These are phyloP conservation scores for Phoma sp. DNA, from an alignment of 2,329 filamentous ascomycete species.

Conservation along the genomic window DNA sequence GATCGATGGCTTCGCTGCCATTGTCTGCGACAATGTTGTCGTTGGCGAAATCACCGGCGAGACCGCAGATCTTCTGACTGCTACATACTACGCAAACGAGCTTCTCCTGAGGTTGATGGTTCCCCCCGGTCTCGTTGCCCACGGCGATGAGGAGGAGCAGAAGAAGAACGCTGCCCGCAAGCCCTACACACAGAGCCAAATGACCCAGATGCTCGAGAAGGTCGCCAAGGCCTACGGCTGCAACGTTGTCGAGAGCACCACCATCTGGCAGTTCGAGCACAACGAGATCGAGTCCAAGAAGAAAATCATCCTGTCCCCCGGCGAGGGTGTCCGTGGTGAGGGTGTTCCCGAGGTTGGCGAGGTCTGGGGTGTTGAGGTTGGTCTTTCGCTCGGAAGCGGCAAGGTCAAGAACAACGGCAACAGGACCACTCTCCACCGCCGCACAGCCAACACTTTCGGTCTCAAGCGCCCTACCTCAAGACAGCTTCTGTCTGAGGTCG, in stretches of 20 bases:
- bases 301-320: conserved; percentile 93
- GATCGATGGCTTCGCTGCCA: conserved; percentile 95
- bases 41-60: conserved; percentile 77
- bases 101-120: conserved; percentile 89
- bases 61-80: conserved; percentile 85
- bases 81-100: conserved; percentile 95
- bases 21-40: conserved; percentile 91
- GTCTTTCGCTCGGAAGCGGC: conserved; percentile 86
- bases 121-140: conserved; percentile 83
- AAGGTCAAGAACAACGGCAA: conserved; percentile 94
- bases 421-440: conserved; percentile 87
- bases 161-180: conserved; percentile 83
- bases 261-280: conserved; percentile 93
- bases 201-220: conserved; percentile 88
- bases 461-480: conserved; percentile 94
- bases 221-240: conserved; percentile 89
- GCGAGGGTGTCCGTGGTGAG: conserved; percentile 89
- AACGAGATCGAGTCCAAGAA: conserved; percentile 98
- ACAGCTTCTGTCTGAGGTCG: conserved; percentile 90
- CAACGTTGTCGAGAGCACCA: conserved; percentile 96
- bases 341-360: conserved; percentile 87
- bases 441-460: conserved; percentile 88
- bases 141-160: conserved; percentile 92
- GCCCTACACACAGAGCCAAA: conserved; percentile 83
- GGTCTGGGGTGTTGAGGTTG: conserved; percentile 97